Percentiles rank a stretch among this genome's conserved stretches.
These are phyloP conservation scores for Aspergillus ruber DNA, from an alignment of 2,329 filamentous ascomycete genomes.

Conservation along the genomic window DNA sequence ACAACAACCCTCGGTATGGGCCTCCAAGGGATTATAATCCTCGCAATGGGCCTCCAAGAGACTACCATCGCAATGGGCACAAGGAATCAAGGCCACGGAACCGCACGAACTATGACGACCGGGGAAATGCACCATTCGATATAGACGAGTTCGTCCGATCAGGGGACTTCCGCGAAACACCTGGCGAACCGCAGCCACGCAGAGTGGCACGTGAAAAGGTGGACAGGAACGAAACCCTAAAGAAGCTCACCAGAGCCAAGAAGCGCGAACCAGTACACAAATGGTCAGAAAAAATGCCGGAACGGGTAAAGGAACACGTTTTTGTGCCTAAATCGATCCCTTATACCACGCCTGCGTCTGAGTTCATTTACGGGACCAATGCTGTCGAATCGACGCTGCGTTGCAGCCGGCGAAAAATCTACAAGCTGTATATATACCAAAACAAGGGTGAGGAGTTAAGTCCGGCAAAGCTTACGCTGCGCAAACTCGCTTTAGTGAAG, in stretches of 20 bases:
- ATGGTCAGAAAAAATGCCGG: slow-evolving; percentile 20
- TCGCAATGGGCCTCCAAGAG: too few species aligned
- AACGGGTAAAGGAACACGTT: slow-evolving; percentile 28
- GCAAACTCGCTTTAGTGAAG: slow-evolving; percentile 33
- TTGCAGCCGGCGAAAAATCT: slow-evolving; percentile 63
- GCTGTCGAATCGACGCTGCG: slow-evolving; percentile 74
- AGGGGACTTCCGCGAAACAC: slow-evolving; percentile 20
- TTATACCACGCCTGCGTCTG: slow-evolving; percentile 78
- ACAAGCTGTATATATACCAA: slow-evolving; percentile 73
- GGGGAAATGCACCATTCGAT: slow-evolving; percentile 14
- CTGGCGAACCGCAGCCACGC: background rate
- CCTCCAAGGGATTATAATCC: background rate
- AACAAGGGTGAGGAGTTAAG: slow-evolving; percentile 47
- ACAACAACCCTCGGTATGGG: background rate
- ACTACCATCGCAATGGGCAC: background rate
- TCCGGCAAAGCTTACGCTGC: slow-evolving; percentile 34
- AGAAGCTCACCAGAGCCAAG: background rate
- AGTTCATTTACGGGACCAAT: slow-evolving; percentile 82
- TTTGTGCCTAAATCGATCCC: slow-evolving; percentile 46
- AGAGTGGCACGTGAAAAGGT: background rate
- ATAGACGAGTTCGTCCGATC: slow-evolving; percentile 26
- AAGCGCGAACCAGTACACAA: slow-evolving; percentile 9
- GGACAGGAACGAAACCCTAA: background rate
- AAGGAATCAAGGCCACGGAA: slow-evolving; percentile 1
- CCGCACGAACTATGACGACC: background rate